Base-by-base conservation (phyloP, 1,284 basidiomycete species). In the Irpex sp. region DNA sequence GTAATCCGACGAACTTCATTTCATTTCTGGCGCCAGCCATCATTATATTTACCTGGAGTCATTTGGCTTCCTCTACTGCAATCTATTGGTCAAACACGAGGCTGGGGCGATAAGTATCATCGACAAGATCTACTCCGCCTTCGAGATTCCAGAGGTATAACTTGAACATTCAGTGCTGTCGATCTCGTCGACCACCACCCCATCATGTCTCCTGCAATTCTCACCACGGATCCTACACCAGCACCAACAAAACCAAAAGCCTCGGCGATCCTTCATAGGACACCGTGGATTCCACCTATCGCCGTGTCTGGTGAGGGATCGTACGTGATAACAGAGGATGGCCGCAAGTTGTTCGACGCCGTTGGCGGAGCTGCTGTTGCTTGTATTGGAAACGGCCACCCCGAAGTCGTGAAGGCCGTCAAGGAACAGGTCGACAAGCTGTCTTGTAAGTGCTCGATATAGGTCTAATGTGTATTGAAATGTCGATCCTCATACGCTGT, bases 341-440 rank as follows among this genome's bases (percentile, higher is more conserved):
- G 91, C 1, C 77, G 76, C 58, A 79, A 73, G 58, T 67, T 93
- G 39, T 78, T 93, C 64, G 91, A 94, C 74, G 88, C 81, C 12
- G 83, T 90, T 55, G 93, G 92, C 51, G 93, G 93, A 37, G 92
- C 93, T 4, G 92, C 93, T 8, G 93, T 95, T 45, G 75, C 86
- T 4, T 91, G 87, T 68, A 74, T 95, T 54, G 93, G 93, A 1
- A 85, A 86, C 66, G 84, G 81, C 10, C 86, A 94, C 69, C 87
- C 87, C 6, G 82, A 80, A 57, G 88, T 93, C 19, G 76, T 81
- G 60, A 75, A 86, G 68, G 89, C 88, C 5, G 79, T 93, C 59
- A 88, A 90, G 71, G 83, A 90, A 62, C 93, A 95, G 68, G 77
- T 88, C 19, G 86, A 88, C 69, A 84, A 84, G 66, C 74, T 94